Evolutionary conservation across 768 basidiomycete genomes (phyloP), one percentile per base, ranked within the genome.

Genomic region (Psilocybe azurescens): DNA sequence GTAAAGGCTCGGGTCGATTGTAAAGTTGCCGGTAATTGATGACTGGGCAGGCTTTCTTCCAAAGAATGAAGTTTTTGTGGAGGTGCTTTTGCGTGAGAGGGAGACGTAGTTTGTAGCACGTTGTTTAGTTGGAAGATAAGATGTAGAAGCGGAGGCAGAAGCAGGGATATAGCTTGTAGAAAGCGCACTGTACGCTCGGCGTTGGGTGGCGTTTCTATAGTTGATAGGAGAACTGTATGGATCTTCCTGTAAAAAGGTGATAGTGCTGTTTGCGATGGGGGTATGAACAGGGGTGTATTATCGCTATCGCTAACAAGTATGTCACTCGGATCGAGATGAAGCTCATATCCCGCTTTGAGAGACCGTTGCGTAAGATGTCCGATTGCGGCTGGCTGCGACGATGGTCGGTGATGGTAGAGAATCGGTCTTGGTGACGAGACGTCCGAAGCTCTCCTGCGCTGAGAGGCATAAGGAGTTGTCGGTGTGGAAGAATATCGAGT

Each of bases 1-100:
- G 30, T 69, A 62, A 7, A 84, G 70, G 50, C 71, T 73, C 0
- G 83, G 81, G 52, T 84, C 77, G 33, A 84, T 77, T 33, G 72
- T 72, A 61, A 75, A 80, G 14, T 69, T 60, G 13, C 77, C 78
- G 20, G 69, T 77, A 53, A 79, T 77, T 1, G 74, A 73, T 0
- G 68, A 67, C 2, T 62, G 28, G 4, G 61, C 53, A 1, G 59
- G 36, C 30, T 59, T 56, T 36, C 48, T 59, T 20, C 57, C 58
- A 39, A 66, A 65, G 28, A 66, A 56, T 6, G 44, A 28, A 65
- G 69, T 24, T 55, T 72, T 74, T 13, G 59, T 55, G 2, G 58
- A 57, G 1, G 68, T 71, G 55, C 69, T 70, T 65, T 72, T 74
- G 38, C 77, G 70, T 14, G 72, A 72, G 1, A 78, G 66, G 2